Percentiles rank a stretch among this genome's conserved stretches.
phyloP scores from a whole-genome alignment of 2,329 filamentous ascomycete genomes.

The Scleromitrula shiraiana region DNA sequence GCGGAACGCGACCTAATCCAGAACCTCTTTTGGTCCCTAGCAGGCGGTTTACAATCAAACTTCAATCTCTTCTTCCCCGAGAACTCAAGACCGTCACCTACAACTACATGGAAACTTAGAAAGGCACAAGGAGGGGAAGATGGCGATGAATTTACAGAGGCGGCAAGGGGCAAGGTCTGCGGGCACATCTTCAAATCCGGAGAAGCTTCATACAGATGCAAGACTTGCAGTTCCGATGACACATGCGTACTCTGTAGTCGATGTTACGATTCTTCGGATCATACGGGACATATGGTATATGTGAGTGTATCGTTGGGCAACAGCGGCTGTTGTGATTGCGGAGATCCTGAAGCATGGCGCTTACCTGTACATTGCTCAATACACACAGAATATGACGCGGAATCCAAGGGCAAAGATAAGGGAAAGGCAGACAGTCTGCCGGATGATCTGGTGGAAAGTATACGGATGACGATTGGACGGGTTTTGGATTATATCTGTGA shows the following conservation, averaged over 20 bases:
- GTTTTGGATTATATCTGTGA: slow-evolving; percentile 94
- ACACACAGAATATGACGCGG: slow-evolving; percentile 58
- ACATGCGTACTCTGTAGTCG: slow-evolving; percentile 91
- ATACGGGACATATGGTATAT: slow-evolving; percentile 85
- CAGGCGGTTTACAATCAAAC: slow-evolving; percentile 65
- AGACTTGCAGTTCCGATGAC: slow-evolving; percentile 88
- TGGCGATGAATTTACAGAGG: slow-evolving; percentile 89
- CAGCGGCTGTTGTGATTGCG: slow-evolving; percentile 94
- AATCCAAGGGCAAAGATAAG: slow-evolving; percentile 47
- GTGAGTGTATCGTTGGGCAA: slow-evolving; percentile 85
- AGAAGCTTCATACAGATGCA: slow-evolving; percentile 89
- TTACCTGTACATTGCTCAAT: slow-evolving; percentile 86
- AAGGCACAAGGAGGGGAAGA: slow-evolving; percentile 88
- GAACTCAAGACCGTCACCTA: slow-evolving; percentile 46
- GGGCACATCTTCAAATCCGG: slow-evolving; percentile 95
- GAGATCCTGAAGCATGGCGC: slow-evolving; percentile 90
- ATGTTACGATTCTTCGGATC: slow-evolving; percentile 93
- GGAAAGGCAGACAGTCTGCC: slow-evolving; percentile 56
- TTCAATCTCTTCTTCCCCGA: slow-evolving; percentile 76
- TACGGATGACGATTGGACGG: slow-evolving; percentile 77
- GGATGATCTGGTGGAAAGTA: slow-evolving; percentile 64
- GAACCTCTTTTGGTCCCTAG: slow-evolving; percentile 80
- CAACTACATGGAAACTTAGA: slow-evolving; percentile 63
- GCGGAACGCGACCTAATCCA: slow-evolving; percentile 66
- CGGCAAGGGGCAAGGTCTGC: slow-evolving; percentile 85